A percentile compares a stretch with the other conserved stretches of the same genome.
These are phyloP conservation scores for Alternaria solani DNA, from an alignment of 2,329 filamentous ascomycete genomes.

Conservation along the genomic window DNA sequence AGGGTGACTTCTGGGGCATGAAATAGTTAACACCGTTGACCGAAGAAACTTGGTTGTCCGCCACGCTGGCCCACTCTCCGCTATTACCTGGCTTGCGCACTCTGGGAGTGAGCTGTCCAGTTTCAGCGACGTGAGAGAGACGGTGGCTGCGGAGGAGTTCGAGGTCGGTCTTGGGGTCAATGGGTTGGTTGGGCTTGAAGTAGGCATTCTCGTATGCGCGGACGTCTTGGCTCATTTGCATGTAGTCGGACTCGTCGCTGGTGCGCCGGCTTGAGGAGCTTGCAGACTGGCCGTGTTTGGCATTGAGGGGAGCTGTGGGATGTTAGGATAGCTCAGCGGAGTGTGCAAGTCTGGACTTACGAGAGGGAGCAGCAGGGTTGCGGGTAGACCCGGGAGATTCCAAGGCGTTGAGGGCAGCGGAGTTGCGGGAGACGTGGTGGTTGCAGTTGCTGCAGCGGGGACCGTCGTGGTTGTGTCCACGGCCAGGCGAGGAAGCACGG, in stretches of 20 bases:
- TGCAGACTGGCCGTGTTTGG: slow-evolving; percentile 28
- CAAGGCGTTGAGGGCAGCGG: slow-evolving; percentile 41
- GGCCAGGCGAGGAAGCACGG: slow-evolving; percentile 42
- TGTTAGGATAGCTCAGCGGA: slow-evolving; percentile 9
- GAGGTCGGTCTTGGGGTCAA: slow-evolving; percentile 47
- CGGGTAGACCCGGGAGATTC: slow-evolving; percentile 31
- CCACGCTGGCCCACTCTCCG: slow-evolving; percentile 50
- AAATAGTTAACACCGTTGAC: slow-evolving; percentile 51
- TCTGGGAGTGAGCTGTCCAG: slow-evolving; percentile 56
- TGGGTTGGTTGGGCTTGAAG: slow-evolving; percentile 39
- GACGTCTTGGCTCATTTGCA: slow-evolving; percentile 35
- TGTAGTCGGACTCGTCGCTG: slow-evolving; percentile 50
- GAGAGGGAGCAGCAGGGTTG: slow-evolving; percentile 32
- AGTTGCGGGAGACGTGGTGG: slow-evolving; percentile 39
- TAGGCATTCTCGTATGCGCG: slow-evolving; percentile 48
- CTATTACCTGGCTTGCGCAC: slow-evolving; percentile 49
- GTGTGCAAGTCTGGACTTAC: slow-evolving; percentile 28
- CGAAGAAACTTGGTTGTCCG: slow-evolving; percentile 41
- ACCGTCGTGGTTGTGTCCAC: slow-evolving; percentile 30
- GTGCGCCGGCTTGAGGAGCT: slow-evolving; percentile 43
- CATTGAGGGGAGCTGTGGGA: slow-evolving; percentile 27
- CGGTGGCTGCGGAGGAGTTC: slow-evolving; percentile 57
- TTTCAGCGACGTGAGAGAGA: slow-evolving; percentile 60
- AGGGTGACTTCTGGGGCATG: slow-evolving; percentile 48
- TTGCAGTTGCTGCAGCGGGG: slow-evolving; percentile 50